These are phyloP conservation scores for Trichoderma polysporum DNA, from an alignment of 2,329 filamentous ascomycete genomes.

Conservation along the genomic window DNA sequence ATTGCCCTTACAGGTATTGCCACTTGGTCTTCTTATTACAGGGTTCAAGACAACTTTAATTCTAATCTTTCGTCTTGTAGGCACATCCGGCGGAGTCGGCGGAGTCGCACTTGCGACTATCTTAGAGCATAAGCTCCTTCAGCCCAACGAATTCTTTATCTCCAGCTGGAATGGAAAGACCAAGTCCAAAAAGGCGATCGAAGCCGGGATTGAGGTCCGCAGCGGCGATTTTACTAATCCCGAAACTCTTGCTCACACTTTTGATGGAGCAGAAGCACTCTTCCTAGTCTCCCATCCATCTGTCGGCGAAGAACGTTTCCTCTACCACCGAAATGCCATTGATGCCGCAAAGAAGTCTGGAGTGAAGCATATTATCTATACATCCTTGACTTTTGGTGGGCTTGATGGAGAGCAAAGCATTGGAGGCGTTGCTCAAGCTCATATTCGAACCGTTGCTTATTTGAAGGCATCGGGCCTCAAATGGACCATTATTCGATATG, in stretches of 20 bases:
- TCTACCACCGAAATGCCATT: not conserved
- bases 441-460: not conserved
- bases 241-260: not conserved
- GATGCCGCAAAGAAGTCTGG: not conserved
- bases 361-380: not conserved
- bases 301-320: not conserved
- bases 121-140: not conserved
- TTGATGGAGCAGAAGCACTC: not conserved
- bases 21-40: not conserved
- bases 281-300: not conserved
- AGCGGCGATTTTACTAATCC: not conserved
- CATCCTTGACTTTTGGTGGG: not conserved
- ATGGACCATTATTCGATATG: not conserved
- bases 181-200: not conserved
- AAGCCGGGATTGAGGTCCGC: not conserved
- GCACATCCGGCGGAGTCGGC: not conserved
- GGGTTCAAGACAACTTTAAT: not conserved
- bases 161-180: not conserved
- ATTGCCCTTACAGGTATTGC: not conserved
- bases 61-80: not conserved
- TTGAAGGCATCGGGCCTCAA: not conserved
- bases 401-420: not conserved
- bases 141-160: not conserved
- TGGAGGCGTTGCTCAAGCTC: not conserved
- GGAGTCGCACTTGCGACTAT: not conserved